Evolutionary conservation across 495 filamentous ascomycete species (phyloP).

Genomic region (Parathielavia appendiculata): DNA sequence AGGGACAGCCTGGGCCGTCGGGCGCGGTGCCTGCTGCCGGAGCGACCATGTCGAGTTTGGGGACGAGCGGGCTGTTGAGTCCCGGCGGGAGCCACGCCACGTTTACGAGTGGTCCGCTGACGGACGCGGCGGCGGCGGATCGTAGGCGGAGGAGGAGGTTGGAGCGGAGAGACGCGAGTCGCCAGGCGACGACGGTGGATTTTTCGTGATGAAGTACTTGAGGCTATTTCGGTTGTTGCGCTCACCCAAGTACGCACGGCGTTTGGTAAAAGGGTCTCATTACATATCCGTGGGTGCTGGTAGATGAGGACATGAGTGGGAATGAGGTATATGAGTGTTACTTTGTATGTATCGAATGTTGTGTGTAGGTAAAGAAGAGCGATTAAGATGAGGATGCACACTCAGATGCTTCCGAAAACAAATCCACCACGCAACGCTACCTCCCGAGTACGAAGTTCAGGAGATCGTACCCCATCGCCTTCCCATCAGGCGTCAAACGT

Average conservation of each 20-base stretch:
- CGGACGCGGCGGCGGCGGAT: conserved; percentile 32
- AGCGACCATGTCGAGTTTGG: conserved; percentile 41
- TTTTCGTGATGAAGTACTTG: conserved; percentile 28
- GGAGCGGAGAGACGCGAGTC: conserved; percentile 43
- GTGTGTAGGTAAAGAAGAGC: background rate
- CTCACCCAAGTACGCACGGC: background rate
- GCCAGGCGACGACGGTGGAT: conserved; percentile 37
- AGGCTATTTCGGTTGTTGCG: background rate
- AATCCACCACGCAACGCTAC: too few relatives aligned
- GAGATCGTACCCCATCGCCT: too few relatives aligned
- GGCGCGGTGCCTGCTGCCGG: conserved; percentile 27
- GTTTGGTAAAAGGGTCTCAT: background rate
- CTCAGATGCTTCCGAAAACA: too few relatives aligned
- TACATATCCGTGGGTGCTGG: background rate
- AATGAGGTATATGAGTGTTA: background rate
- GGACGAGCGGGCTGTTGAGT: conserved; percentile 20
- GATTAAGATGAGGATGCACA: too few relatives aligned
- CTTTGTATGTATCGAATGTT: background rate
- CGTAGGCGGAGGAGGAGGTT: conserved; percentile 43
- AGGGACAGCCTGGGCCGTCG: conserved; percentile 42
- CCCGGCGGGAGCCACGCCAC: conserved; percentile 35
- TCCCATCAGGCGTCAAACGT: too few relatives aligned
- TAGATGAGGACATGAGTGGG: background rate
- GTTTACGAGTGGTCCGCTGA: conserved; percentile 29
- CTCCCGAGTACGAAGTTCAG: too few relatives aligned